Base-by-base conservation (phyloP, 2,329 filamentous ascomycete species). In the Hypomyces perniciosus region DNA sequence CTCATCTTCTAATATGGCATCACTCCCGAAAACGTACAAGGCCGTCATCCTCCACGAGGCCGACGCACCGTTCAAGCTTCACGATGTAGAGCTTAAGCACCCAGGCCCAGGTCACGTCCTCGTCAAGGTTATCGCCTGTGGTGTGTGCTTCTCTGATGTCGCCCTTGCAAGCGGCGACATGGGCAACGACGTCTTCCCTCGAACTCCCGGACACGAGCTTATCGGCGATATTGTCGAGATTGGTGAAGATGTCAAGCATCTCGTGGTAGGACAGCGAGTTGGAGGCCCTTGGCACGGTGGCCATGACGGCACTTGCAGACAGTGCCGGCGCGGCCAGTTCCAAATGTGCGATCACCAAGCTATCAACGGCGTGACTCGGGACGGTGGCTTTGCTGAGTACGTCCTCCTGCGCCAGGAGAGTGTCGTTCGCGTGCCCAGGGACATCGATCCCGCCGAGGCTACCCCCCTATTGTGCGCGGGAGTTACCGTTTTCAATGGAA, bases 321-420 rank as follows among this genome's bases (percentile, higher is more conserved):
- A 77, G 9, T 91, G 87, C 68, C 76, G 77, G 50, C 74, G 79
- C 12, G 82, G 80, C 2, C 65, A 78, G 27, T 87, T 80, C 69
- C 84, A 90, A 64, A 83, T 84, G 68, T 91, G 88, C 67, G 73
- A 80, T 26, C 79, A 84, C 56, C 69, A 63, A 44, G 64, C 66
- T 0, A 63, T 89, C 61, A 90, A 88, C 63, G 87, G 88, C 9
- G 75, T 86, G 4, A 79, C 71, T 3, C 71, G 69, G 38, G 75
- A 86, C 56, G 88, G 88, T 46, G 88, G 87, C 34, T 90, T 77
- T 57, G 80, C 80, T 6, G 77, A 87, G 65, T 87, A 85, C 65
- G 76, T 75, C 5, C 68, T 78, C 0, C 72, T 87, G 27, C 75
- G 80, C 37, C 70, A 74, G 4, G 83, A 86, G 66, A 82, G 83